phyloP scores from a whole-genome alignment of 768 basidiomycete species.

The Mycena rebaudengoi region DNA sequence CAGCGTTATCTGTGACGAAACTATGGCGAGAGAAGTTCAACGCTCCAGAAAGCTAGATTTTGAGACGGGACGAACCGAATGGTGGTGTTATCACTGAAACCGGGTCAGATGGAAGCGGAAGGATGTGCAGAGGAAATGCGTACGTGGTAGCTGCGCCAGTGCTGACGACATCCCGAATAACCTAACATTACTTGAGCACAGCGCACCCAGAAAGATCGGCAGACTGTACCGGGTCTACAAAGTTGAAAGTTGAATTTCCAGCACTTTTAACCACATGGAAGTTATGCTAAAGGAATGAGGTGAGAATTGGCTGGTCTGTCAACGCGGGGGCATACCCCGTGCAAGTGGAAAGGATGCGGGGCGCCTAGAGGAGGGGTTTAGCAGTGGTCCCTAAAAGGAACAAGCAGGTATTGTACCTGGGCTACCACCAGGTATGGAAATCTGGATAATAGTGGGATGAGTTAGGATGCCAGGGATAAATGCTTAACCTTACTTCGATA shows the following conservation, averaged over 20 bases:
- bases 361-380: constrained; percentile 41
- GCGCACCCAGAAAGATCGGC: neutral
- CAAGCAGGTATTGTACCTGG: no score
- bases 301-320: neutral
- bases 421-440: constrained; percentile 50
- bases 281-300: constrained; percentile 33
- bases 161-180: constrained; percentile 61
- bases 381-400: no score
- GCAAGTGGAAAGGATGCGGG: constrained; percentile 45
- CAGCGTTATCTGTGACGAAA: constrained; percentile 45
- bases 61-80: constrained; percentile 40
- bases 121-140: neutral
- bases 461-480: no score
- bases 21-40: neutral
- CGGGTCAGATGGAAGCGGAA: neutral
- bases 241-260: constrained; percentile 43
- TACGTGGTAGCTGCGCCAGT: constrained; percentile 32
- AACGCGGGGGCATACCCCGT: constrained; percentile 31
- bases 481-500: constrained; percentile 59
- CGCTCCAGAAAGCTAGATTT: no score
- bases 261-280: constrained; percentile 49
- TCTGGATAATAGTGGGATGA: no score
- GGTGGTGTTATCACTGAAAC: constrained; percentile 40
- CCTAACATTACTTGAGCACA: neutral
- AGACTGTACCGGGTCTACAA: constrained; percentile 52